Percentiles rank a stretch among this genome's conserved stretches.
phyloP scores from a whole-genome alignment of 2,329 filamentous ascomycete species.

The Piedraia hortae region DNA sequence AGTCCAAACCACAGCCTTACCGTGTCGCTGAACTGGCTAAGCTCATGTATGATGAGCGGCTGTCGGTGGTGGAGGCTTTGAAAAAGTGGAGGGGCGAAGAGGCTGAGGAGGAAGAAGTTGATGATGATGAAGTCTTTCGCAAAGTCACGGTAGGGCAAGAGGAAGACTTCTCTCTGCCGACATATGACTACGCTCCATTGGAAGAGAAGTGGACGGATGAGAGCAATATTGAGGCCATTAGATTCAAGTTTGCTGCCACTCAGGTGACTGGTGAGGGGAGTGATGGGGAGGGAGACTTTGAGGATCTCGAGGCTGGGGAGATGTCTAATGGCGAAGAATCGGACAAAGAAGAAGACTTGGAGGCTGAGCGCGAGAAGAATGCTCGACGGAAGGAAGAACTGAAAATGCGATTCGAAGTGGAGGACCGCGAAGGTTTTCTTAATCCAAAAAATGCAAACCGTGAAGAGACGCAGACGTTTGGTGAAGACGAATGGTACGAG shows the following conservation, averaged over 20 bases:
- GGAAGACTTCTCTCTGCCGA: conserved; percentile 56
- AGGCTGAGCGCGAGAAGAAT: conserved; percentile 72
- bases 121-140: conserved; percentile 36
- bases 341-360: conserved; percentile 28
- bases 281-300: conserved; percentile 57
- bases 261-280: conserved; percentile 30
- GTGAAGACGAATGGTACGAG: conserved; percentile 97
- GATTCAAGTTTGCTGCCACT: conserved; percentile 46
- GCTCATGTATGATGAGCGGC: conserved; percentile 61
- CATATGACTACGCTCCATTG: conserved; percentile 53
- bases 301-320: conserved; percentile 61
- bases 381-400: conserved; percentile 83
- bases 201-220: conserved; percentile 64
- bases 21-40: conserved; percentile 59
- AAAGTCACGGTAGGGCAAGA: conserved; percentile 21
- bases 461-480: conserved; percentile 46
- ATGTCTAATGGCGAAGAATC: conserved; percentile 16
- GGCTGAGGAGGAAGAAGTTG: conserved; percentile 25
- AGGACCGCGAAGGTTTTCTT: conserved; percentile 85
- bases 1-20: conserved; percentile 43
- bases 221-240: conserved; percentile 47
- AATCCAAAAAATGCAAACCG: conserved; percentile 64
- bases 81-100: conserved; percentile 50
- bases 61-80: conserved; percentile 50
- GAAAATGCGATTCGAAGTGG: conserved; percentile 81